A percentile compares a stretch with the other conserved stretches of the same genome.
These are phyloP conservation scores for Quercus parvula DNA, from an alignment of 306 rosid species.

Conservation along the genomic window DNA sequence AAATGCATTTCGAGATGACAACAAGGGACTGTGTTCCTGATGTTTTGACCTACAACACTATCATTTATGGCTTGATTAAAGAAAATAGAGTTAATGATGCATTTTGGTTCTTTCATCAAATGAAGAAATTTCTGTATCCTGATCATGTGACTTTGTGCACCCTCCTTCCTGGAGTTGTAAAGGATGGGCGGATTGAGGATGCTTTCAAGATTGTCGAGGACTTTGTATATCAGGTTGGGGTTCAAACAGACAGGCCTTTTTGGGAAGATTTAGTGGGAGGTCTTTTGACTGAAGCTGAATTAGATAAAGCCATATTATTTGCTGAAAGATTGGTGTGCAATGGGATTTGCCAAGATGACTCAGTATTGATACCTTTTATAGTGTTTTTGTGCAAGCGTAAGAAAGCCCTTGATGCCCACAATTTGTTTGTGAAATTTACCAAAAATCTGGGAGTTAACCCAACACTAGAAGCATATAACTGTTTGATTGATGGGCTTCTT, in stretches of 20 bases:
- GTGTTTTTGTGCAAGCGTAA: constrained; percentile 55
- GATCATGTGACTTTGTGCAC: constrained; percentile 84
- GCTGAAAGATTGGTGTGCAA: constrained; percentile 60
- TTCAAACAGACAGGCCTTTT: constrained; percentile 39
- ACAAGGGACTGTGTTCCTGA: constrained; percentile 70
- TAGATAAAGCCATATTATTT: constrained; percentile 52
- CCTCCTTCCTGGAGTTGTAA: constrained; percentile 76
- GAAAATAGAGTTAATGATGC: constrained; percentile 66
- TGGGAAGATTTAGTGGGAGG: constrained; percentile 83
- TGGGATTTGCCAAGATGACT: constrained; percentile 61
- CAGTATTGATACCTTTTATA: constrained; percentile 60
- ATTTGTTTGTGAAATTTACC: constrained; percentile 63
- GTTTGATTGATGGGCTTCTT: constrained; percentile 79
- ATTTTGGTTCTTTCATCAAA: constrained; percentile 90
- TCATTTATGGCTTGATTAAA: constrained; percentile 71
- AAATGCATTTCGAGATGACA: constrained; percentile 68
- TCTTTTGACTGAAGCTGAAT: constrained; percentile 59
- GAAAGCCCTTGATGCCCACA: constrained; percentile 62
- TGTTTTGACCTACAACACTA: constrained; percentile 78
- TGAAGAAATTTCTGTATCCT: constrained; percentile 83
- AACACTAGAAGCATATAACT: constrained; percentile 67
- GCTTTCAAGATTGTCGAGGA: constrained; percentile 54
- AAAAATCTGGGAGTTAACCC: constrained; percentile 56
- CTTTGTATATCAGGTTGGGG: constrained; percentile 43
- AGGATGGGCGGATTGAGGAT: constrained; percentile 57